phyloP scores from a whole-genome alignment of 176 grass and related monocot genomes.

The Eleusine coracana region DNA sequence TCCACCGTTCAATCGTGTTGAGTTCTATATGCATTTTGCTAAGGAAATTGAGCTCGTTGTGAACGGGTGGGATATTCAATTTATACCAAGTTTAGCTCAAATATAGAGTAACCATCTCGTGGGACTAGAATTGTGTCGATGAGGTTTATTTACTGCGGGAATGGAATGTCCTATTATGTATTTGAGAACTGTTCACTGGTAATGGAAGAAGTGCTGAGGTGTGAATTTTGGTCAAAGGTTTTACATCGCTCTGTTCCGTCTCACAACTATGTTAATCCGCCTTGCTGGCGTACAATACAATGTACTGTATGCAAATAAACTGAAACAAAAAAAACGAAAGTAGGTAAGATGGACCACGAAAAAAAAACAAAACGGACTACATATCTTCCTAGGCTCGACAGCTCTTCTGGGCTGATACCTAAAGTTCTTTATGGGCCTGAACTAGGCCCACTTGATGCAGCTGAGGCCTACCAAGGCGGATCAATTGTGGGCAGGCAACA shows the following conservation, averaged over 20 bases:
- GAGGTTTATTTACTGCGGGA: conserved; percentile 12
- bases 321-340: too few species aligned
- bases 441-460: too few species aligned
- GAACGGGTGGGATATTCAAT: conserved; percentile 59
- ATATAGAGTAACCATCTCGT: conserved; percentile 40
- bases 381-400: too few species aligned
- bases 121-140: background rate
- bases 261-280: too few species aligned
- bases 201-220: conserved; percentile 40
- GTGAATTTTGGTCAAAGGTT: conserved; percentile 24
- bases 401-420: too few species aligned
- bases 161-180: conserved; percentile 2
- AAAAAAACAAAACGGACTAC: too few species aligned
- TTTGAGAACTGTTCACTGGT: background rate
- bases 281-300: too few species aligned
- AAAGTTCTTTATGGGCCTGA: too few species aligned
- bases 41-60: conserved; percentile 42
- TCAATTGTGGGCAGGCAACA: too few species aligned
- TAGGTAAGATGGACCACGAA: too few species aligned
- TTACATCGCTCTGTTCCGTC: background rate
- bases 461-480: too few species aligned
- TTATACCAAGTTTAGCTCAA: conserved; percentile 55
- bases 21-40: conserved; percentile 45
- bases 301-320: too few species aligned
- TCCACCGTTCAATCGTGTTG: conserved; percentile 27